Percentiles rank a stretch among this genome's conserved stretches.
Conservation (phyloP, 2,329 filamentous ascomycete genomes). For the Coniochaeta ligniaria region DNA sequence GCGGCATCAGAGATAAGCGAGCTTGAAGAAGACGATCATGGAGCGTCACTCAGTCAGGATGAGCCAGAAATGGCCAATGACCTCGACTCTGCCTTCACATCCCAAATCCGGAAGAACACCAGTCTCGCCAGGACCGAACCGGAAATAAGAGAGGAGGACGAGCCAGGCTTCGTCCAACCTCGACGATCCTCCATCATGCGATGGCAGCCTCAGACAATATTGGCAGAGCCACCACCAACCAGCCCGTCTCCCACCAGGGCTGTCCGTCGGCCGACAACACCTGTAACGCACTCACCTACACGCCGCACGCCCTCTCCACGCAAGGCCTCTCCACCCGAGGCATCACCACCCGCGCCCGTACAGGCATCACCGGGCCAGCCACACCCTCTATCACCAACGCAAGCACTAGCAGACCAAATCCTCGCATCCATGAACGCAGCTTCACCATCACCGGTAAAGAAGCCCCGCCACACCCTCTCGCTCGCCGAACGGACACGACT, state of each 20-base stretch:
- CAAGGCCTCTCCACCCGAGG: neutral
- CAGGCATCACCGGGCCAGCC: neutral
- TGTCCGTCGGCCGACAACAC: neutral
- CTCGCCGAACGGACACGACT: conserved; percentile 74
- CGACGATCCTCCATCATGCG: neutral
- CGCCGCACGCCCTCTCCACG: neutral
- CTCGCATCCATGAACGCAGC: conserved; percentile 45
- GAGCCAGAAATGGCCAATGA: neutral
- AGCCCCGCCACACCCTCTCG: conserved; percentile 48
- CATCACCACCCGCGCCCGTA: neutral
- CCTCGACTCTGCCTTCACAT: neutral
- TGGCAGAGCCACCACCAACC: neutral
- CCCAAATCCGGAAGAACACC: neutral
- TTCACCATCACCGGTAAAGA: conserved; percentile 52
- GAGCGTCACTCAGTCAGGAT: neutral
- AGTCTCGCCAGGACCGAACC: neutral
- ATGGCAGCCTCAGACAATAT: neutral
- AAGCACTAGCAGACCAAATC: conserved; percentile 49
- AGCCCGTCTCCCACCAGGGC: neutral
- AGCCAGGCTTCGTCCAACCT: too few species aligned
- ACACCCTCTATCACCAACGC: conserved; percentile 32
- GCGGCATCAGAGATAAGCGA: conserved; percentile 44
- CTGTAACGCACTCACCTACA: neutral
- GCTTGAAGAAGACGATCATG: conserved; percentile 36
- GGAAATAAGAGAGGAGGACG: neutral